Evolutionary conservation across 345 rosid species (phyloP).

Genomic region (Boechera divaricarpa): DNA sequence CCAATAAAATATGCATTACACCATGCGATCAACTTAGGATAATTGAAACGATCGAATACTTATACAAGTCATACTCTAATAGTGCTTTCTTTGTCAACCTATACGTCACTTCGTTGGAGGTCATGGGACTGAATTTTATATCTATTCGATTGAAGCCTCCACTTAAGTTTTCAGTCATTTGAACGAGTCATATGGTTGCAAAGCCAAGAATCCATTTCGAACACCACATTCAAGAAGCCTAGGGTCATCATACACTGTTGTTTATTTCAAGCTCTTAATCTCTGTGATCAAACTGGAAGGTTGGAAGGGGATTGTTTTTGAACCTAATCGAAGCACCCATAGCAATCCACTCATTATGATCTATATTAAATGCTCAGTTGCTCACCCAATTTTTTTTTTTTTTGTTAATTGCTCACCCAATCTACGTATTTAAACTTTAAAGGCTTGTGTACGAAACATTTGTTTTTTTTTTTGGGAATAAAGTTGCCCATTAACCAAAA

Average conservation of each 20-base stretch:
- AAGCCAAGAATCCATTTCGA: too few relatives aligned
- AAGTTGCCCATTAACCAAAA: not conserved
- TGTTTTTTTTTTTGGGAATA: not conserved
- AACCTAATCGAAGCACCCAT: not conserved
- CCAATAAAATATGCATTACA: not conserved
- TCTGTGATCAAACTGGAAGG: not conserved
- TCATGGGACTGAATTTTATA: too few relatives aligned
- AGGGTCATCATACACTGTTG: too few relatives aligned
- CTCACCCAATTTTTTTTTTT: not conserved
- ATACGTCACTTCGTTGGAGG: too few relatives aligned
- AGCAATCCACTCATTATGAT: not conserved
- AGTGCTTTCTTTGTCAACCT: not conserved
- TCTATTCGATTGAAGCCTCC: too few relatives aligned
- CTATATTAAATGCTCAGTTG: constrained; percentile 19
- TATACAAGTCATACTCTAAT: not conserved
- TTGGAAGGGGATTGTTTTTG: not conserved
- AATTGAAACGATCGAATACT: not conserved
- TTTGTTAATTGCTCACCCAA: not conserved
- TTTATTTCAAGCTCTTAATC: not conserved
- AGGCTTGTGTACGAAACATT: not conserved
- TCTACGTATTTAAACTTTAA: not conserved
- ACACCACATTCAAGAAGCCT: too few relatives aligned
- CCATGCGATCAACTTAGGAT: not conserved
- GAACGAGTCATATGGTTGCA: too few relatives aligned
- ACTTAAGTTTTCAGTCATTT: too few relatives aligned